Base-by-base conservation (phyloP, 352 stramenopile genomes). In the Blastocystis sp. region DNA sequence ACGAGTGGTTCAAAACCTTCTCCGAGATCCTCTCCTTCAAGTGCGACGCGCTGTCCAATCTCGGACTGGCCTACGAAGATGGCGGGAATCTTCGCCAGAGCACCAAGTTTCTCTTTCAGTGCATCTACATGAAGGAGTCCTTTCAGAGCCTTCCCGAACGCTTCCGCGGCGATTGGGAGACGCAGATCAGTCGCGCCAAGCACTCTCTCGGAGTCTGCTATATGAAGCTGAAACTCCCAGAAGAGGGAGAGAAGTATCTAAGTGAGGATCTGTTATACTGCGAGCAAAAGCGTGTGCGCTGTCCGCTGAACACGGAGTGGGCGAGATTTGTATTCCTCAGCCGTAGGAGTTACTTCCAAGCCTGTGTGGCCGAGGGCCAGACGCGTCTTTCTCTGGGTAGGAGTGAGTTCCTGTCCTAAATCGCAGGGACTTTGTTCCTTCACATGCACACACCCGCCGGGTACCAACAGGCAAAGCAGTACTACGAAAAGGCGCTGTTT, bases 41-140 rank as follows among this genome's bases (percentile, higher is more conserved):
- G 24, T 84, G 34, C n/a, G 74, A 84, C 17, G 74, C 74, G 0
- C 61, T 84, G 28, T 38, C 45, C 3, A 84, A 84, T 24, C 42
- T 84, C 1, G 74, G 74, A 2, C 42, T 84, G 3, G 74, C 74
- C 34, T 84, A 84, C 45, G 74, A 84, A 69, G 74, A 84, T 64
- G 52, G 45, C 21, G 74, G 74, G 17, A 38, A 70, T 60, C 34
- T 84, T 57, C 74, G 74, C 48, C 74, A 69, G 21, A 68, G 74
- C 60, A 84, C 74, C 34, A 28, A 84, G 48, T 84, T 69, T 70
- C 74, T 84, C 28, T 84, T 68, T 43, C 59, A 68, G 14, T 66
- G 52, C 42, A 64, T 84, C 54, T 84, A 84, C 45, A 66, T 84
- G 74, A 66, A 63, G 40, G 74, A 84, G 14, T 43, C 24, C 57